Conservation (phyloP, 2,329 filamentous ascomycete genomes). For the Trichoderma pleuroti region DNA sequence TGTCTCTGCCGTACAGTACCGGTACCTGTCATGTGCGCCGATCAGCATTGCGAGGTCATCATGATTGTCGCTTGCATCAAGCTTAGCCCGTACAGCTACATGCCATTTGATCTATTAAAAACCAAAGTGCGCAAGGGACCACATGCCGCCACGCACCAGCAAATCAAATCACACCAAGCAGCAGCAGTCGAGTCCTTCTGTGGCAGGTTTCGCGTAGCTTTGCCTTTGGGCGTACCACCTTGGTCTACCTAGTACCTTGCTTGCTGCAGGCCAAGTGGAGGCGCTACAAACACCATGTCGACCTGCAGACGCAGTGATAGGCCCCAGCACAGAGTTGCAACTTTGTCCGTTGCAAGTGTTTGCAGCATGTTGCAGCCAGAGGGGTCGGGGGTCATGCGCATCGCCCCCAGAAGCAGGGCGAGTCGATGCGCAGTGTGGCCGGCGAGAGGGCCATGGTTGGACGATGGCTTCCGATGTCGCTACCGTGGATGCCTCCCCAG, state of each 20-base stretch:
- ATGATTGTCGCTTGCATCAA: slow-evolving; percentile 1
- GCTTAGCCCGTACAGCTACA: background rate
- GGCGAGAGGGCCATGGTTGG: slow-evolving; percentile 8
- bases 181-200: background rate
- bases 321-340: background rate
- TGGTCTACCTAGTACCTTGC: slow-evolving; percentile 3
- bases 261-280: slow-evolving; percentile 17
- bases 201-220: background rate
- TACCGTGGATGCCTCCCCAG: background rate
- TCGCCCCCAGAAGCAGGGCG: slow-evolving; percentile 10
- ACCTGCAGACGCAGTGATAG: background rate
- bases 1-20: slow-evolving; percentile 2
- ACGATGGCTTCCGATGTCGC: slow-evolving; percentile 13
- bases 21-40: slow-evolving; percentile 10
- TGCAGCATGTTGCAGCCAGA: background rate
- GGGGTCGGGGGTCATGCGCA: slow-evolving; percentile 11
- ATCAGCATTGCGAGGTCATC: background rate
- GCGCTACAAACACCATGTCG: slow-evolving; percentile 6
- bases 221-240: background rate
- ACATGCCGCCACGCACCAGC: slow-evolving; percentile 1
- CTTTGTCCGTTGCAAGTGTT: background rate
- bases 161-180: background rate
- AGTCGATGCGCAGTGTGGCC: slow-evolving; percentile 1
- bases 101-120: background rate
- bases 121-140: background rate